Base-by-base conservation (phyloP, 192 early-diverging fungal genomes). In the Coemansia sp. region DNA sequence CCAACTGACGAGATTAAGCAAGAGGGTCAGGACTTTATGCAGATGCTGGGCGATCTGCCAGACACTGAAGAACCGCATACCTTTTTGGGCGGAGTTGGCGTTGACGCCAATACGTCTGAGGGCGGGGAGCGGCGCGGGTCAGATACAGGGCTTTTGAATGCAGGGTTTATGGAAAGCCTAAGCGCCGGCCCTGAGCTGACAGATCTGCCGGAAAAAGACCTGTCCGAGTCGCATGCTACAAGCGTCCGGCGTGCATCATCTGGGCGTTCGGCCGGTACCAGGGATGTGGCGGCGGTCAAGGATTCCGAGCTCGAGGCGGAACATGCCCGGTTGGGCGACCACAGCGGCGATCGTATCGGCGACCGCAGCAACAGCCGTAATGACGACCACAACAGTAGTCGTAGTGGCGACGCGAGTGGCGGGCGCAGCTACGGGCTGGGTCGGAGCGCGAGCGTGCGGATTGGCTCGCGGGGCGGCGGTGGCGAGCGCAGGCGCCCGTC, bases 371-470 rank as follows among this genome's bases (percentile, higher is more conserved):
- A 2, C 14, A 26, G 55, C 50, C 22, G 57, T 47, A 36, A 9
- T 34, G 21, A 15, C 44, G 17, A 19, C 56, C 19, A 11, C 3
- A 23, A 8, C 4, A 12, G 4, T 36, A 17, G 22, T 20, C 40
- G 40, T 44, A 44, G 3, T 12, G 9, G 21, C 15, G 50, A 31
- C 28, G 12, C 2, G 47, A 3, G 2, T 55, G 14, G 19, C 37
- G 46, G 34, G 37, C 22, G 57, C 57, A 40, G 23, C 5, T 25
- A 53, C 31, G 47, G 64, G 8, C 34, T 80, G 52, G 65, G 77
- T 4, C 64, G 77, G 48, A 80, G 77, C 58, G 36, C 48, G 54
- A 80, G 78, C 56, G 44, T 80, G 59, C 78, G 78, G 9, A 17
- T 17, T 11, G 55, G 55, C 8, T 38, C 34, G 17, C 60, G 42